A percentile compares a stretch with the other conserved stretches of the same genome.
These are phyloP conservation scores for Calycina herbarum DNA, from an alignment of 2,329 filamentous ascomycete species.

Conservation along the genomic window DNA sequence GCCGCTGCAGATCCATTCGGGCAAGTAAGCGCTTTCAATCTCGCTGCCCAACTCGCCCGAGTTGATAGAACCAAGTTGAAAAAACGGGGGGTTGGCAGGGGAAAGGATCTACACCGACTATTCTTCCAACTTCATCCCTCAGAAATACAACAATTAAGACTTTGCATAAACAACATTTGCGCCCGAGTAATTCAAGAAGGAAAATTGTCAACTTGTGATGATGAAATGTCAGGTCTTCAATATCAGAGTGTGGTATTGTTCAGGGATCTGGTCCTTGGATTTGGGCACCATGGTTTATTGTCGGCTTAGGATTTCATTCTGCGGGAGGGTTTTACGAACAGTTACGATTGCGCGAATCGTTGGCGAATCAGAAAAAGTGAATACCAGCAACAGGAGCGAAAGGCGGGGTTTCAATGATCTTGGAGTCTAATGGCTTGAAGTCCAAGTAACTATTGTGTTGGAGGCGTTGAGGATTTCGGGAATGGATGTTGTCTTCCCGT, in stretches of 20 bases:
- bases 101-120: background rate
- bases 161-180: background rate
- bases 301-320: background rate
- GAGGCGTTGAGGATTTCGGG: background rate
- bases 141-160: background rate
- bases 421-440: background rate
- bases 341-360: background rate
- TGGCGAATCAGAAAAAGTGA: background rate
- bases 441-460: background rate
- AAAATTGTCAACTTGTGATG: background rate
- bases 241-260: background rate
- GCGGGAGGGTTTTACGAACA: background rate
- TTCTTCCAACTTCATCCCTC: background rate
- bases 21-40: slow-evolving; percentile 1
- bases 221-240: background rate
- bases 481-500: too few species aligned
- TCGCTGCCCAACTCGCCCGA: slow-evolving; percentile 2
- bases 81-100: background rate
- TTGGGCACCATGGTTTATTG: slow-evolving; percentile 1
- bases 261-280: background rate
- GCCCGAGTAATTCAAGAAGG: background rate
- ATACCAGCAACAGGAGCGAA: background rate
- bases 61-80: background rate
- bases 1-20: background rate
- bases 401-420: background rate